A percentile compares a stretch with the other conserved stretches of the same genome.
Evolutionary conservation across 176 grass and related monocot genomes (phyloP).

Genomic region (Rhynchospora tenuis): DNA sequence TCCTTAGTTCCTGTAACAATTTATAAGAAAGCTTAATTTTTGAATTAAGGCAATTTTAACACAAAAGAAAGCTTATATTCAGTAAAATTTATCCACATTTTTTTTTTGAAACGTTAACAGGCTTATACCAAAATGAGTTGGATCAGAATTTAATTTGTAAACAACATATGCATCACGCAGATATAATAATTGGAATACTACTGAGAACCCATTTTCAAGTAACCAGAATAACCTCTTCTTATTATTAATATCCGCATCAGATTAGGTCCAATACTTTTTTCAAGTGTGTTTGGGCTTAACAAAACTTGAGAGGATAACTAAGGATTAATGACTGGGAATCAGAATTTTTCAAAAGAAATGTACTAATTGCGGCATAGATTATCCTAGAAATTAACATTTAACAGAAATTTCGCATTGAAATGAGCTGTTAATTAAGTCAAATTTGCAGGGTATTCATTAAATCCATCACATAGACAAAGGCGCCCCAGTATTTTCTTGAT

Average conservation of each 20-base stretch:
- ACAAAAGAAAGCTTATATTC: no score
- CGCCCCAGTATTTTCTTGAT: not conserved
- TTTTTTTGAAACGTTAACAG: no score
- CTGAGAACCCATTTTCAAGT: not conserved
- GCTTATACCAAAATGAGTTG: no score
- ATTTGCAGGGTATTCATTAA: not conserved
- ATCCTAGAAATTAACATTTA: not conserved
- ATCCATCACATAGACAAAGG: not conserved
- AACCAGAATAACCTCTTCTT: not conserved
- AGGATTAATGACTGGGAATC: not conserved
- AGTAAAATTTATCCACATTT: no score
- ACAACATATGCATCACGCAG: not conserved
- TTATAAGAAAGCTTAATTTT: not conserved
- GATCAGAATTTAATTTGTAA: not conserved
- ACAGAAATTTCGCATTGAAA: not conserved
- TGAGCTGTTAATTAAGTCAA: not conserved
- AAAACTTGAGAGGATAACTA: not conserved
- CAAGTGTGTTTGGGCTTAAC: not conserved
- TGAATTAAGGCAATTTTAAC: no score
- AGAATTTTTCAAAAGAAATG: not conserved
- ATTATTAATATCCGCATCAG: not conserved
- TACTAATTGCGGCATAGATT: not conserved
- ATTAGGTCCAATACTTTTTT: not conserved
- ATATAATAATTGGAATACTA: not conserved
- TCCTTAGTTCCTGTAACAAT: conserved; percentile 25